Percentiles rank a stretch among this genome's conserved stretches.
Evolutionary conservation across 2,329 filamentous ascomycete genomes (phyloP).

Genomic region (Herpomyces periplanetae): DNA sequence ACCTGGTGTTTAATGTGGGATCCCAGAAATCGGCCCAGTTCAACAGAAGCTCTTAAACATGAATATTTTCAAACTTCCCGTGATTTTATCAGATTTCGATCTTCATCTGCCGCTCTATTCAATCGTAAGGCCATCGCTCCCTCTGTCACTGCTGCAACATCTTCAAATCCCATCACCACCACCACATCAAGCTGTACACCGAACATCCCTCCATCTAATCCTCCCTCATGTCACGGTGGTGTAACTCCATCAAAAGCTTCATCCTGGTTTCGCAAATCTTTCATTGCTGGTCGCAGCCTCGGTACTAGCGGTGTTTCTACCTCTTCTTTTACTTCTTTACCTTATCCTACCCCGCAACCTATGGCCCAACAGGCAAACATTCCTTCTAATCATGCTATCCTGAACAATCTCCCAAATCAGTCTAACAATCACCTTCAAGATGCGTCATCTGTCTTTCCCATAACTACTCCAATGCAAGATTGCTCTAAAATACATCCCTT

Average conservation of each 20-base stretch:
- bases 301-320: constrained; percentile 16
- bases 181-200: constrained; percentile 20
- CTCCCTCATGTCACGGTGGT: too few species aligned
- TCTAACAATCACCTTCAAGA: constrained; percentile 9
- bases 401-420: constrained; percentile 9
- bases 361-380: constrained; percentile 9
- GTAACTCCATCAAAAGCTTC: constrained; percentile 62
- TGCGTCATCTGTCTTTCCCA: too few species aligned
- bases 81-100: constrained; percentile 68
- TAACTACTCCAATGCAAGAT: constrained; percentile 9
- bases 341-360: constrained; percentile 6
- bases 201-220: constrained; percentile 14
- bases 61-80: constrained; percentile 78
- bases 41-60: constrained; percentile 64
- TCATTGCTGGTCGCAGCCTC: constrained; percentile 43
- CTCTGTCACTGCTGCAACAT: constrained; percentile 68
- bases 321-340: constrained; percentile 4
- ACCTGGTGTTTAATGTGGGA: constrained; percentile 99
- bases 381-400: constrained; percentile 10
- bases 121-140: too few species aligned
- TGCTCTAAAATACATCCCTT: background rate
- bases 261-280: constrained; percentile 73
- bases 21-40: constrained; percentile 59
- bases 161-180: constrained; percentile 28
- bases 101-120: constrained; percentile 40